Evolutionary conservation across 108 stramenopile genomes (phyloP).

Genomic region (Cyclotella choctawhatcheeana): DNA sequence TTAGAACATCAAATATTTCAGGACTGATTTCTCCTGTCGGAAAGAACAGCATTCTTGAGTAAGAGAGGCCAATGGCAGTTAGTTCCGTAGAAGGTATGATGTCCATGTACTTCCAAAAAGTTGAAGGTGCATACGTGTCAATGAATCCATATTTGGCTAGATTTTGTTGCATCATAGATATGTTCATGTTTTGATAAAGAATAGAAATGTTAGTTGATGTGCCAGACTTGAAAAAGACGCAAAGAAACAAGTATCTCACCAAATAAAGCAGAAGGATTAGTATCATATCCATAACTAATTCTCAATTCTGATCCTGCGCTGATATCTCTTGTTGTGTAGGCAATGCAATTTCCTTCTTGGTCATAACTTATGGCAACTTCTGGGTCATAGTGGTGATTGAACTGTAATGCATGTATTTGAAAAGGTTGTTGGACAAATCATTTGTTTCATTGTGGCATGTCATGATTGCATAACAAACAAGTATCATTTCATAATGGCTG

Average conservation of each 20-base stretch:
- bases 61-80: conserved; percentile 60
- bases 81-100: conserved; percentile 53
- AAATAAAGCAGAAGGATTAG: conserved; percentile 64
- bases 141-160: conserved; percentile 69
- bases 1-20: conserved; percentile 66
- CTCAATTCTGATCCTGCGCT: conserved; percentile 63
- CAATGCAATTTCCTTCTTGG: conserved; percentile 62
- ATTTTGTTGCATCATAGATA: too few relatives aligned
- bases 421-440: too few relatives aligned
- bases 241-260: conserved; percentile 6
- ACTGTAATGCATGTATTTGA: conserved; percentile 4
- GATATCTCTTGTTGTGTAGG: conserved; percentile 52
- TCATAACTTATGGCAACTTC: conserved; percentile 59
- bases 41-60: conserved; percentile 66
- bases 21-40: conserved; percentile 62
- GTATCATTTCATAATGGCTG: too few relatives aligned
- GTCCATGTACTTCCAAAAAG: conserved; percentile 71
- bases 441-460: too few relatives aligned
- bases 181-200: background rate
- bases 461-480: too few relatives aligned
- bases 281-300: conserved; percentile 55
- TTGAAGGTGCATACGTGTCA: conserved; percentile 58
- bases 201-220: background rate
- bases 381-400: conserved; percentile 58
- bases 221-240: background rate